These are phyloP conservation scores for Starmera stellimalicola DNA, from an alignment of 1,139 yeast genomes.

Conservation along the genomic window DNA sequence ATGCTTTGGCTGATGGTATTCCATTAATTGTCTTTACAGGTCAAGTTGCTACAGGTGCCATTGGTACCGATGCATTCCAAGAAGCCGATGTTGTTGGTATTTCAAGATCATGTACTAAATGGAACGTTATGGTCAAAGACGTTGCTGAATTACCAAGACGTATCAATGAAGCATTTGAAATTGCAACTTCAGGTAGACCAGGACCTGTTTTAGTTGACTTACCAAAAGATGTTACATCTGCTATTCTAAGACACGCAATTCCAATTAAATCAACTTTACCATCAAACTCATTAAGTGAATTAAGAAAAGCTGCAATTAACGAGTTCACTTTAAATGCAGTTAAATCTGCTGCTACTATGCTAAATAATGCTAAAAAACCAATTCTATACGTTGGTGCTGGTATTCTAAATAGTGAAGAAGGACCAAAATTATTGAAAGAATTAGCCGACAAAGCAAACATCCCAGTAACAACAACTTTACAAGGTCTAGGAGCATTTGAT, in stretches of 20 bases:
- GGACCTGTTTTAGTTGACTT: slow-evolving; percentile 97
- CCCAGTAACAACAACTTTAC: slow-evolving; percentile 93
- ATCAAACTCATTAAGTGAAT: slow-evolving; percentile 60
- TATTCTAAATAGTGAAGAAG: slow-evolving; percentile 68
- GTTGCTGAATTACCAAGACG: slow-evolving; percentile 92
- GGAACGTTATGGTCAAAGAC: slow-evolving; percentile 97
- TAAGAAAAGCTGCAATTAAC: slow-evolving; percentile 63
- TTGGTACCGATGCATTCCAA: slow-evolving; percentile 98
- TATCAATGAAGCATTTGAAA: slow-evolving; percentile 95
- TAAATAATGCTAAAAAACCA: slow-evolving; percentile 81
- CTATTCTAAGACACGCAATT: slow-evolving; percentile 76
- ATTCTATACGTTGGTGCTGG: slow-evolving; percentile 91
- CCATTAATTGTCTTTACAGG: slow-evolving; percentile 98
- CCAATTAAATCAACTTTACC: slow-evolving; percentile 84
- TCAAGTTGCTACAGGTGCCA: slow-evolving; percentile 91
- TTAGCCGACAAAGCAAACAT: slow-evolving; percentile 84
- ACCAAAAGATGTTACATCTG: slow-evolving; percentile 96
- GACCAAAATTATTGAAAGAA: slow-evolving; percentile 72
- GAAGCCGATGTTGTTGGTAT: slow-evolving; percentile 98
- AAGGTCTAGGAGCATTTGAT: slow-evolving; percentile 90
- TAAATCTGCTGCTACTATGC: slow-evolving; percentile 63
- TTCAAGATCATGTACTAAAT: slow-evolving; percentile 93
- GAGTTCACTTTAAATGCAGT: slow-evolving; percentile 74
- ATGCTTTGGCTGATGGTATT: slow-evolving; percentile 94
- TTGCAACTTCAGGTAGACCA: slow-evolving; percentile 93